phyloP scores from a whole-genome alignment of 2,329 filamentous ascomycete genomes.

The Trichoderma harzianum region DNA sequence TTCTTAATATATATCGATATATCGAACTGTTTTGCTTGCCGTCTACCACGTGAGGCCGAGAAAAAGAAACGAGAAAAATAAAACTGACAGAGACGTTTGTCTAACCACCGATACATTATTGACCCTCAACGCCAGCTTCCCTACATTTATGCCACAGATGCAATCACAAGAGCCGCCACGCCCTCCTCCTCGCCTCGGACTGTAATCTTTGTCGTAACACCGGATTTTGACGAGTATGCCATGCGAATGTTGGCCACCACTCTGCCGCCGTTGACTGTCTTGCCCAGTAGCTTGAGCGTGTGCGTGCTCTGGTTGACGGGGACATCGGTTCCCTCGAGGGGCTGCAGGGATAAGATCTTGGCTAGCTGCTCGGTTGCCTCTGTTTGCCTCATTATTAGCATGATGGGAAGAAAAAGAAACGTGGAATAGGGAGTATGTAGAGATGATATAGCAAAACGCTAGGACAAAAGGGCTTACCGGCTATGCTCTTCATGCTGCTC shows the following conservation, averaged over 20 bases:
- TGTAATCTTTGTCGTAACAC: slow-evolving; percentile 93
- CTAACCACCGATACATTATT: slow-evolving; percentile 35
- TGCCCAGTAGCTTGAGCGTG: slow-evolving; percentile 92
- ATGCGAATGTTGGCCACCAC: slow-evolving; percentile 87
- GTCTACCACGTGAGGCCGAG: neutral
- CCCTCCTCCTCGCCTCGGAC: slow-evolving; percentile 91
- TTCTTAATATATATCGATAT: neutral
- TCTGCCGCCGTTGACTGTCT: slow-evolving; percentile 85
- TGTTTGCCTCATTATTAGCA: slow-evolving; percentile 36
- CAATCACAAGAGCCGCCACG: slow-evolving; percentile 79
- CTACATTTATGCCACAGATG: slow-evolving; percentile 68
- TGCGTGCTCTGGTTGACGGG: slow-evolving; percentile 86
- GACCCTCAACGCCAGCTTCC: slow-evolving; percentile 36
- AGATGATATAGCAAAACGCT: neutral
- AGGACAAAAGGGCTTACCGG: slow-evolving; percentile 59
- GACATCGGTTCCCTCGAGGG: slow-evolving; percentile 90
- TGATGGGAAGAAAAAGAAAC: neutral
- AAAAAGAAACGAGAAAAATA: neutral
- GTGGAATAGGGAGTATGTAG: fast-evolving
- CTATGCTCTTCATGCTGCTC: slow-evolving; percentile 84
- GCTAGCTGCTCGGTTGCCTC: slow-evolving; percentile 91
- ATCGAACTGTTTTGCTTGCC: slow-evolving; percentile 3
- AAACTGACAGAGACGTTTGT: slow-evolving; percentile 19
- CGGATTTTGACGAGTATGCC: slow-evolving; percentile 88
- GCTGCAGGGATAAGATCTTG: slow-evolving; percentile 83